Evolutionary conservation across 169 alveolate genomes (phyloP), one percentile per base, ranked within the genome.

Genomic region (Eimeria nieschulzi): DNA sequence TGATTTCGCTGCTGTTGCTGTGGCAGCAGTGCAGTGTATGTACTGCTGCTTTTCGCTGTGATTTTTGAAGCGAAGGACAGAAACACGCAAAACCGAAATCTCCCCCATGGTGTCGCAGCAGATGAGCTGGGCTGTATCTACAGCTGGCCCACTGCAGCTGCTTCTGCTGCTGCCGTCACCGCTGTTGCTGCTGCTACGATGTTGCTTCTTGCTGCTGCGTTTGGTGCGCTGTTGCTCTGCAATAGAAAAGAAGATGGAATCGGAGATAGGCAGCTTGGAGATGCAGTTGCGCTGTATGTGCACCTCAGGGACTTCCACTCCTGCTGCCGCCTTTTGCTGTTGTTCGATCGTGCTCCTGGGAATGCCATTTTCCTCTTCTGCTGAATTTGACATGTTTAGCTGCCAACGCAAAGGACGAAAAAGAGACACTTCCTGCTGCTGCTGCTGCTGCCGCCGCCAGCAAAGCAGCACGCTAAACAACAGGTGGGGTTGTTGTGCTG

Each of bases 201-300:
- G 76, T 59, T 9, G 7, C 9, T n/a, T 59, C 76, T 33, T 68
- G 82, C 82, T 25, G 82, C 82, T 6, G 82, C 56, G 15, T 8
- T 39, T 72, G 55, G 26, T 25, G 51, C 82, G 19, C 25, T 72
- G 61, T 13, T 25, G 82, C 59, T 21, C 13, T 7, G 82, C 82
- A 72, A 72, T 39, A 12, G 54, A 26, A n/a, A 72, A 72, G 82
- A 25, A 72, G 9, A 72, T 56, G 8, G 53, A 9, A 26, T 72
- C 82, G 9, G 82, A 5, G 59, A 72, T 72, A 2, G 82, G 82
- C 59, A 72, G 82, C 25, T 55, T 23, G 82, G 21, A 23, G 59
- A 72, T 72, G 82, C 76, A 66, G 76, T 66, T 66, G 76, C 76
- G 76, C 76, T 66, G 76, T 66, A 66, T 66, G 39, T 21, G 17